These are phyloP conservation scores for Penicillium verrucosum DNA, from an alignment of 2,329 filamentous ascomycete species.

Conservation along the genomic window DNA sequence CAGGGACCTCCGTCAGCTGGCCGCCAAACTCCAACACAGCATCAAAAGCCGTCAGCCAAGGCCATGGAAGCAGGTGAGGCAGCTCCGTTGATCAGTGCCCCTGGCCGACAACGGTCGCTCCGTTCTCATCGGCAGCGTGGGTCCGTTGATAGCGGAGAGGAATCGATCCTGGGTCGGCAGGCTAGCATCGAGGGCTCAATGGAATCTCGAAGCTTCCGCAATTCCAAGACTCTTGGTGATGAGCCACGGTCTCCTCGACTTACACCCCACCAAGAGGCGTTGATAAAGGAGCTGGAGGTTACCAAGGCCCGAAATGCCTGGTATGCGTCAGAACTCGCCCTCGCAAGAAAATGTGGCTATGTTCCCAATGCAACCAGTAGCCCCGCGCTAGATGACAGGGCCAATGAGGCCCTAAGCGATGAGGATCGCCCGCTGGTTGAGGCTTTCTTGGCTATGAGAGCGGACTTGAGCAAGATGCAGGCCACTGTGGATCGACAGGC, in stretches of 20 bases:
- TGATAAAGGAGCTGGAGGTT: constrained; percentile 82
- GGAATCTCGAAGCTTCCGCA: constrained; percentile 39
- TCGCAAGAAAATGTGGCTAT: constrained; percentile 89
- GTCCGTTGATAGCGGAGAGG: constrained; percentile 66
- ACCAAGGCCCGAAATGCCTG: constrained; percentile 86
- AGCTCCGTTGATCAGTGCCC: constrained; percentile 42
- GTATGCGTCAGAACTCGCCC: constrained; percentile 91
- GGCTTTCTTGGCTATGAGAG: constrained; percentile 84
- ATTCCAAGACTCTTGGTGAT: constrained; percentile 41
- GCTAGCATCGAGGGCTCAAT: constrained; percentile 40
- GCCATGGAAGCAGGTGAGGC: constrained; percentile 48
- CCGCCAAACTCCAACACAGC: constrained; percentile 62
- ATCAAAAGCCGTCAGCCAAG: constrained; percentile 40
- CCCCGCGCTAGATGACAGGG: constrained; percentile 71
- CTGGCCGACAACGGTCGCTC: constrained; percentile 50
- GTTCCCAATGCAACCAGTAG: constrained; percentile 66
- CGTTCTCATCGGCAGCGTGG: constrained; percentile 60
- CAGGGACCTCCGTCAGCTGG: constrained; percentile 57
- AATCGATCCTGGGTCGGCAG: constrained; percentile 49
- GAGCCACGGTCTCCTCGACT: constrained; percentile 47
- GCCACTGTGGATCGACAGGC: constrained; percentile 85
- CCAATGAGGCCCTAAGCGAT: constrained; percentile 77
- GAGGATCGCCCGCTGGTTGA: constrained; percentile 91
- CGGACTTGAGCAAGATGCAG: constrained; percentile 86
- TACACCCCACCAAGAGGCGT: constrained; percentile 53